phyloP scores from a whole-genome alignment of 2,329 filamentous ascomycete genomes.

The Zymoseptoria tritici region DNA sequence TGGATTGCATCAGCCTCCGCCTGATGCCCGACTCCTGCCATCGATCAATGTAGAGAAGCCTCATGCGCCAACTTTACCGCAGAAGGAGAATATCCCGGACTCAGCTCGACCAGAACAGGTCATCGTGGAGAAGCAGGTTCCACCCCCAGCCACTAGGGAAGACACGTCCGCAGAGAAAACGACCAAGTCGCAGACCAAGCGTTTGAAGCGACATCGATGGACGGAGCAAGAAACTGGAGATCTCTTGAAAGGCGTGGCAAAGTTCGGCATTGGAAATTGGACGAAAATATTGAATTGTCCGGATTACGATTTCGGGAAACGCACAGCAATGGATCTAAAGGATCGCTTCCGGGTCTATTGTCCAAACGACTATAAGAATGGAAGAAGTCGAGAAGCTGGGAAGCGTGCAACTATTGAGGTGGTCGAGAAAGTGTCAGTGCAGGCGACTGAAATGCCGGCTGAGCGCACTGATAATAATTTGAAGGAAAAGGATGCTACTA shows the following conservation, averaged over 20 bases:
- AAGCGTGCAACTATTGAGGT: background rate
- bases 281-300: conserved; percentile 53
- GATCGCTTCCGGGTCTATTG: conserved; percentile 42
- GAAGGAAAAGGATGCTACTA: background rate
- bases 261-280: conserved; percentile 58
- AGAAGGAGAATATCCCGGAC: background rate
- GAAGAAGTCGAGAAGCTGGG: background rate
- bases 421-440: background rate
- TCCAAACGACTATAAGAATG: conserved; percentile 21
- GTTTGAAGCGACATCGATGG: conserved; percentile 45
- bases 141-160: conserved; percentile 9
- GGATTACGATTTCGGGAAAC: conserved; percentile 50
- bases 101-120: background rate
- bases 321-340: conserved; percentile 57
- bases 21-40: conserved; percentile 53
- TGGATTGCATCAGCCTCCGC: conserved; percentile 56
- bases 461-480: background rate
- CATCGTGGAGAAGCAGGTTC: conserved; percentile 1
- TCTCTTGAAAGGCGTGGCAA: conserved; percentile 51
- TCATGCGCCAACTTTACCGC: conserved; percentile 1
- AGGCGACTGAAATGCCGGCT: background rate
- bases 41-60: conserved; percentile 42
- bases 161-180: conserved; percentile 20
- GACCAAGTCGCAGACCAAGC: conserved; percentile 30
- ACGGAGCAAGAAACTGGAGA: conserved; percentile 54